Evolutionary conservation across 2,329 filamentous ascomycete species (phyloP), one percentile per base, ranked within the genome.

Genomic region (Ploettnerulaceae sp.): DNA sequence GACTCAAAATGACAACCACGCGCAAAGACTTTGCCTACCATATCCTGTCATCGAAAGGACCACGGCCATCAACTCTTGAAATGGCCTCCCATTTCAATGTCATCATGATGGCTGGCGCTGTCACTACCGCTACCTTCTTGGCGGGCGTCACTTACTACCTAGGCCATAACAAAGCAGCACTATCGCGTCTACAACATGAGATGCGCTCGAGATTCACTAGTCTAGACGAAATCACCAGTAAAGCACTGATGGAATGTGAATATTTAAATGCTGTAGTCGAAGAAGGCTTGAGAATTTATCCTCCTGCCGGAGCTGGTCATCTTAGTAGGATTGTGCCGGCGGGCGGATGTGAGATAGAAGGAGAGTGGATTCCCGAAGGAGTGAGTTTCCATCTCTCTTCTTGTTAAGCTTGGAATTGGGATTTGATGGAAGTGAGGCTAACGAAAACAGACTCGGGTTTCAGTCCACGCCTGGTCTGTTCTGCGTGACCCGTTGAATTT

Each of bases 321-420:
- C 33, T 57, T 5, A 45, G 44, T 5, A 15, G 53, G 7, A 53
- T 56, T 14, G 55, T 56, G 11, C 51, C 55, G 11, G 33, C 48
- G 17, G 53, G 51, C 29, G 55, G 53, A 7, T 48, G 43, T 21
- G 47, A 49, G 31, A 56, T 56, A 26, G 42, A 46, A 12, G 53
- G 55, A 18, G 45, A 51, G 24, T 56, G 48, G 48, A 53, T 57
- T 29, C 55, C 55, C n/a, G 53, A 47, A 45, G 54, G 55, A 12
- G 53, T 51, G 41, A 48, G 53, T 52, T n/a, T 5, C 7, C 17
- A 11, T 21, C 17, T 3, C 22, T 25, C 3, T 21, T 6, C n/a
- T 1, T 14, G 4, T 28, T 33, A 7, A 29, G 5, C n/a, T n/a
- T n/a, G n/a, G n/a, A n/a, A n/a, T n/a, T n/a, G n/a, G 5, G 5